Percentiles rank a stretch among this genome's conserved stretches.
phyloP scores from a whole-genome alignment of 2,329 filamentous ascomycete species.

The Nemania abortiva region DNA sequence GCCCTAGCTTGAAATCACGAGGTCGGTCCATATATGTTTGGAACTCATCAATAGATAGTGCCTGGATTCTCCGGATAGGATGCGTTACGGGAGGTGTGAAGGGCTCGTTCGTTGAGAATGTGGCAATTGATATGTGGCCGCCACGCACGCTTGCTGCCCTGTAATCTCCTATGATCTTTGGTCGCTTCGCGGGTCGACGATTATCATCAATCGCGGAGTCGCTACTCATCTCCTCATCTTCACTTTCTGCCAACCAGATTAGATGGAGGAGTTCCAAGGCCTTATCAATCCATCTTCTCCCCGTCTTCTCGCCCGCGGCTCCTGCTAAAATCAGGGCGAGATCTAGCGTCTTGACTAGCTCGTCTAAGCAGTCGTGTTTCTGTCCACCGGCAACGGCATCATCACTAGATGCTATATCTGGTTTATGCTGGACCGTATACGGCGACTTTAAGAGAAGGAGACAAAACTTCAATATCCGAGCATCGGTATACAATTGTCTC shows the following conservation, averaged over 20 bases:
- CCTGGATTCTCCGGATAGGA: slow-evolving; percentile 57
- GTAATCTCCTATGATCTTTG: slow-evolving; percentile 27
- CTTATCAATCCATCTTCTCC: slow-evolving; percentile 63
- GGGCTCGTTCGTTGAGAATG: slow-evolving; percentile 54
- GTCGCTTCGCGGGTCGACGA: slow-evolving; percentile 39
- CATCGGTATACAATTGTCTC: slow-evolving; percentile 78
- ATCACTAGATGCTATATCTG: background rate
- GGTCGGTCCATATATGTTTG: slow-evolving; percentile 68
- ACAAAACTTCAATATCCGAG: slow-evolving; percentile 72
- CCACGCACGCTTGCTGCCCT: background rate
- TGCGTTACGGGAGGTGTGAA: slow-evolving; percentile 58
- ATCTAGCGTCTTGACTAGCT: slow-evolving; percentile 76
- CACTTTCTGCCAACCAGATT: slow-evolving; percentile 25
- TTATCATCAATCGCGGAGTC: background rate
- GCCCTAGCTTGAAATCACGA: slow-evolving; percentile 54
- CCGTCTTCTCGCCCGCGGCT: slow-evolving; percentile 65
- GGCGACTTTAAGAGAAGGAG: slow-evolving; percentile 47
- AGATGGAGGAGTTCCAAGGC: slow-evolving; percentile 59
- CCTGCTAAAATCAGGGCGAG: slow-evolving; percentile 81
- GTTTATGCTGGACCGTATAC: slow-evolving; percentile 29
- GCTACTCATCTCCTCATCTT: background rate
- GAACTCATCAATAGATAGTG: slow-evolving; percentile 69
- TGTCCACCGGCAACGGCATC: slow-evolving; percentile 32
- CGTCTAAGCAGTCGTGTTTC: slow-evolving; percentile 56
- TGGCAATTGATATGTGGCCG: background rate